Evolutionary conservation across 2,329 filamentous ascomycete species (phyloP).

Genomic region (Hymenoscyphus infarciens): DNA sequence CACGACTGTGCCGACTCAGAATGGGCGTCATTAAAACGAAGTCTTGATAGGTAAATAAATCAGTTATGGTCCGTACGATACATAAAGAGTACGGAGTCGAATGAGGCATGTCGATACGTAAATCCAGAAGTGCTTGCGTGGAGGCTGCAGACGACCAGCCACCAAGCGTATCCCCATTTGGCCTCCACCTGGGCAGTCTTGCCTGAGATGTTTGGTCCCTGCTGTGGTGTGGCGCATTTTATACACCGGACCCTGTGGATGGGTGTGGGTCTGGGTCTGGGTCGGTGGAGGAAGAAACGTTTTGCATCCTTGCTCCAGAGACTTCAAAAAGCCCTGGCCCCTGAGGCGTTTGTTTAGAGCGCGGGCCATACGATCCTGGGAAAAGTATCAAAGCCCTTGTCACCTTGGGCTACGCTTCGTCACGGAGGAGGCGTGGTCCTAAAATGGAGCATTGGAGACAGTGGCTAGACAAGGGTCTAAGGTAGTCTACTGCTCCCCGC

Average conservation of each 20-base stretch:
- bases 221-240: slow-evolving; percentile 8
- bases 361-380: slow-evolving; percentile 24
- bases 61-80: not conserved
- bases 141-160: not conserved
- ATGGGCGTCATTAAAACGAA: not conserved
- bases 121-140: not conserved
- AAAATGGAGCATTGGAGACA: slow-evolving; percentile 9
- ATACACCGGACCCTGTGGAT: slow-evolving; percentile 15
- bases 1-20: slow-evolving; percentile 9
- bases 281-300: slow-evolving; percentile 21
- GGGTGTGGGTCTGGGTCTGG: slow-evolving; percentile 7
- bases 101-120: not conserved
- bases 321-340: slow-evolving; percentile 14
- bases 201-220: not conserved
- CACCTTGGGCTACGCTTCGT: slow-evolving; percentile 8
- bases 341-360: slow-evolving; percentile 24
- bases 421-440: slow-evolving; percentile 10
- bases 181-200: not conserved
- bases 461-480: slow-evolving; percentile 5
- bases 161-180: not conserved
- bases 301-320: slow-evolving; percentile 21
- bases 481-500: slow-evolving; percentile 15
- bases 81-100: not conserved
- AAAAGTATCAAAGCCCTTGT: slow-evolving; percentile 9
- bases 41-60: not conserved